Conservation (phyloP, 2,329 filamentous ascomycete genomes). For the Mariannaea sp. region DNA sequence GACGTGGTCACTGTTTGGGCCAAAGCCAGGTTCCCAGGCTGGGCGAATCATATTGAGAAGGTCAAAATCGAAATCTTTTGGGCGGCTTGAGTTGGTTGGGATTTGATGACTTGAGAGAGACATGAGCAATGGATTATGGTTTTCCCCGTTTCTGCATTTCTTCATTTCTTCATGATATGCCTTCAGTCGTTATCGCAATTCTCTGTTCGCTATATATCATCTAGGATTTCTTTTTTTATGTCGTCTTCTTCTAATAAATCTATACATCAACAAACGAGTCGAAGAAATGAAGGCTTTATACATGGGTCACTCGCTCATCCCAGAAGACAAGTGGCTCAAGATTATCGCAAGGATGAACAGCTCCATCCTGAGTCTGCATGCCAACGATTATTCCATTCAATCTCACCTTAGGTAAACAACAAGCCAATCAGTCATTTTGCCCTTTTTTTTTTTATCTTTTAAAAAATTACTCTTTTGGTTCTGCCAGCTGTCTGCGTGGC, state of each 20-base stretch:
- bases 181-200: too few species aligned
- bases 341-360: background rate
- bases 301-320: background rate
- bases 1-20: conserved; percentile 67
- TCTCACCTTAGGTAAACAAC: too few species aligned
- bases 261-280: background rate
- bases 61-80: conserved; percentile 63
- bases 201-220: too few species aligned
- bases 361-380: conserved; percentile 28
- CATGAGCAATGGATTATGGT: background rate
- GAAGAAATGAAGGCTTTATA: background rate
- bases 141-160: background rate
- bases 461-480: too few species aligned
- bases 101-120: background rate
- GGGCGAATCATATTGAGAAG: conserved; percentile 56
- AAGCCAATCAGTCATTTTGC: too few species aligned
- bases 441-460: too few species aligned
- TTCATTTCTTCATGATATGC: too few species aligned
- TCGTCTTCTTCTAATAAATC: too few species aligned
- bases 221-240: too few species aligned
- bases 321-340: too few species aligned
- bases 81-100: conserved; percentile 53
- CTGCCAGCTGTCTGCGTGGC: too few species aligned
- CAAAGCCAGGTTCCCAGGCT: conserved; percentile 59
- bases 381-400: conserved; percentile 37